phyloP scores from a whole-genome alignment of 768 basidiomycete genomes.

The Pleurotus giganteus region DNA sequence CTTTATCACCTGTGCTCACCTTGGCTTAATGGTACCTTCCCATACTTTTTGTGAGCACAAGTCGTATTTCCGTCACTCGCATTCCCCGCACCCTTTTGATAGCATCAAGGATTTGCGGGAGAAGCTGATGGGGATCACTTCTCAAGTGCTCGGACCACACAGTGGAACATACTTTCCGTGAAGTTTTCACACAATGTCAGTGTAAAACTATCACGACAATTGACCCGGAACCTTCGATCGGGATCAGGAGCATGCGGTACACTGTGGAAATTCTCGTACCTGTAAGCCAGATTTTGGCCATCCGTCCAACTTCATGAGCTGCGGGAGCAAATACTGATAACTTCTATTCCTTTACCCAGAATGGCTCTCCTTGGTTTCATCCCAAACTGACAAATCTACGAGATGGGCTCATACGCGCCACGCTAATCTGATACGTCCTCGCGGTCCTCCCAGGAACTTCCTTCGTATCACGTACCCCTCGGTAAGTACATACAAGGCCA shows the following conservation, averaged over 20 bases:
- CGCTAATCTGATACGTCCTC: background rate
- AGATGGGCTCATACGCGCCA: background rate
- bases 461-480: background rate
- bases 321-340: background rate
- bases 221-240: constrained; percentile 5
- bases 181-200: constrained; percentile 10
- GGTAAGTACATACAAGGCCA: background rate
- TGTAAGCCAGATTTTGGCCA: background rate
- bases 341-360: background rate
- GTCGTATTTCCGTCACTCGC: background rate
- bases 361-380: background rate
- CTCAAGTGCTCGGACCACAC: background rate
- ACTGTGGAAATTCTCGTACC: background rate
- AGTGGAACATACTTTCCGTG: background rate
- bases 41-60: background rate
- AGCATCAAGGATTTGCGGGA: constrained; percentile 11
- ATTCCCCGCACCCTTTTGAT: background rate
- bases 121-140: constrained; percentile 1
- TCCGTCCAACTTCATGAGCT: background rate
- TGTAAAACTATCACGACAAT: constrained; percentile 2
- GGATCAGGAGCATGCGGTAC: constrained; percentile 3
- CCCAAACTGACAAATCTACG: background rate
- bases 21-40: background rate
- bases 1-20: constrained; percentile 1
- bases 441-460: background rate